Conservation (phyloP, 179 eudicot species). For the Beta macrorhiza region DNA sequence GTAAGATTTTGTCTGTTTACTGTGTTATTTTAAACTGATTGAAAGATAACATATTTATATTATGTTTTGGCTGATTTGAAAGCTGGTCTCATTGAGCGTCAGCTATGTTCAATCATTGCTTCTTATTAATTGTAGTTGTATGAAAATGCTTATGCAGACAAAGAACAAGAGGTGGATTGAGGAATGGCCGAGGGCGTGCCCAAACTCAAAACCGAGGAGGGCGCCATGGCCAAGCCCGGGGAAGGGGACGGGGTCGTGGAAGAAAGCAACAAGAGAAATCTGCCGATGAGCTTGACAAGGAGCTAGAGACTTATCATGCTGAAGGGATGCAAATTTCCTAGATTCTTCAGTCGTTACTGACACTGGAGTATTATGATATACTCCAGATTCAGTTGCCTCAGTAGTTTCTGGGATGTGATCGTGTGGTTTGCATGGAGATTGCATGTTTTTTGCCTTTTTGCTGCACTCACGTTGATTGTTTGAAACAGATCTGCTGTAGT, state of each 20-base stretch:
- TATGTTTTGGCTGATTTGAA: too few species aligned
- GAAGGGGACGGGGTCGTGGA: conserved; percentile 39
- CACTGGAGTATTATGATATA: not conserved
- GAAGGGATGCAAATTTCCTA: conserved; percentile 70
- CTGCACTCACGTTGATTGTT: conserved; percentile 11
- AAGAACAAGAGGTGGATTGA: conserved; percentile 52
- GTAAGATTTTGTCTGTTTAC: too few species aligned
- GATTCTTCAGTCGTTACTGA: not conserved
- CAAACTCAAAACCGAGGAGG: conserved; percentile 31
- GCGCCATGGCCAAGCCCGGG: conserved; percentile 25
- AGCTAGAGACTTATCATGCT: conserved; percentile 77
- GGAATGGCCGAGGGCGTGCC: conserved; percentile 47
- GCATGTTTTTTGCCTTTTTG: not conserved
- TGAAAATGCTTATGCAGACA: conserved; percentile 37
- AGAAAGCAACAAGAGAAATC: conserved; percentile 55
- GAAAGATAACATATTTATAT: too few species aligned
- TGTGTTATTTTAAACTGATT: too few species aligned
- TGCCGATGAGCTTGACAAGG: conserved; percentile 88
- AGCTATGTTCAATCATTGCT: not conserved
- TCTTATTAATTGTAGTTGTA: conserved; percentile 1
- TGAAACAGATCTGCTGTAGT: not conserved
- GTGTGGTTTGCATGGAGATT: conserved; percentile 3
- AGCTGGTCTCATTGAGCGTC: not conserved
- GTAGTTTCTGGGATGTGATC: conserved; percentile 1
- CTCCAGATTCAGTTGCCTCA: conserved; percentile 5